Conservation (phyloP, 192 early-diverging fungal species). For the Coemansia sp. region DNA sequence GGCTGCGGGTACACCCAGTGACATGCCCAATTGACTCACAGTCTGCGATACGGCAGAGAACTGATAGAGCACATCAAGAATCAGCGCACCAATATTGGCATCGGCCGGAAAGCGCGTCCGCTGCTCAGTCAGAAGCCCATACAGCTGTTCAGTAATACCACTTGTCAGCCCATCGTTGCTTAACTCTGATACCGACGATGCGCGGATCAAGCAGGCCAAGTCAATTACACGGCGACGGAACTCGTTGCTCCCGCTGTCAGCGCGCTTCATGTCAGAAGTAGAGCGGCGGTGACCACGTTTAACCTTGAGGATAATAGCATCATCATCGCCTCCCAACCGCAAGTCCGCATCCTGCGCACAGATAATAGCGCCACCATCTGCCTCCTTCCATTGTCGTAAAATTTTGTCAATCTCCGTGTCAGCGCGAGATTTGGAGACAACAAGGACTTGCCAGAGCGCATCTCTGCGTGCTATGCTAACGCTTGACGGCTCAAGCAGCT, state of each 20-base stretch:
- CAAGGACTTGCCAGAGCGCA: slow-evolving; percentile 53
- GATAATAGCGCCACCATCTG: slow-evolving; percentile 34
- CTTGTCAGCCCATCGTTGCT: slow-evolving; percentile 44
- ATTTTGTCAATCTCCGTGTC: slow-evolving; percentile 52
- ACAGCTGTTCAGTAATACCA: slow-evolving; percentile 47
- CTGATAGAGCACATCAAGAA: slow-evolving; percentile 52
- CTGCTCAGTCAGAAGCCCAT: slow-evolving; percentile 51
- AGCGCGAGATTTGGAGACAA: slow-evolving; percentile 50
- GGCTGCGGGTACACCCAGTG: slow-evolving; percentile 15
- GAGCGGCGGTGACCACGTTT: slow-evolving; percentile 53
- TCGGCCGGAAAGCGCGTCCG: slow-evolving; percentile 45
- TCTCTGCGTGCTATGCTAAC: slow-evolving; percentile 53
- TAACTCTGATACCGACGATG: slow-evolving; percentile 46
- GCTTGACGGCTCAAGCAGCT: slow-evolving; percentile 50
- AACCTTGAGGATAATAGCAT: slow-evolving; percentile 54
- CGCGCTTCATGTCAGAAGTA: slow-evolving; percentile 44
- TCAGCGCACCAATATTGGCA: slow-evolving; percentile 41
- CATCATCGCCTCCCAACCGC: slow-evolving; percentile 41
- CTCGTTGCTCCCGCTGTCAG: slow-evolving; percentile 42
- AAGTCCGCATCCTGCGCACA: slow-evolving; percentile 41
- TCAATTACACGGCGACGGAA: slow-evolving; percentile 51
- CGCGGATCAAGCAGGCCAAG: slow-evolving; percentile 36
- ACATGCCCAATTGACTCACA: slow-evolving; percentile 45
- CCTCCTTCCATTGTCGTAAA: slow-evolving; percentile 47
- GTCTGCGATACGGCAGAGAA: slow-evolving; percentile 54